A percentile compares a stretch with the other conserved stretches of the same genome.
Conservation (phyloP, 208 protist genomes). For the Crithidia mellificae region DNA sequence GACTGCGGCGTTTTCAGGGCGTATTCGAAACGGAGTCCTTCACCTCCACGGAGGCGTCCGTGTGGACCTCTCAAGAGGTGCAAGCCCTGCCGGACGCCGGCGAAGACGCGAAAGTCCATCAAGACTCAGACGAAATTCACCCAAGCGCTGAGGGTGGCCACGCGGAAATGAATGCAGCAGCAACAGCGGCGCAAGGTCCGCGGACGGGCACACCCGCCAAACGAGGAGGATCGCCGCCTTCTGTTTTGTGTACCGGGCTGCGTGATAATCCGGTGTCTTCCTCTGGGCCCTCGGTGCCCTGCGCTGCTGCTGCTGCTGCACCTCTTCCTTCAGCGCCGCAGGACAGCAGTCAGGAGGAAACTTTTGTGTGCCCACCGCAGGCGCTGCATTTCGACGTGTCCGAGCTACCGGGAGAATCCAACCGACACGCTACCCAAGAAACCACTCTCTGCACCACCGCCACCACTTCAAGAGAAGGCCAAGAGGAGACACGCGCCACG, state of each 20-base stretch:
- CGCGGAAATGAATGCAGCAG: background rate
- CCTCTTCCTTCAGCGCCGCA: background rate
- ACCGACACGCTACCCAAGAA: background rate
- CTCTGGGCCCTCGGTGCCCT: too few species aligned
- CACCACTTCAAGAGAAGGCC: background rate
- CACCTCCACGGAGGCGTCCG: background rate
- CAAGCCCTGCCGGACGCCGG: background rate
- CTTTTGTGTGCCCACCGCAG: constrained; percentile 9
- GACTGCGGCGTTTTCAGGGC: constrained; percentile 12
- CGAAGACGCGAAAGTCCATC: background rate
- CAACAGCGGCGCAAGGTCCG: too few species aligned
- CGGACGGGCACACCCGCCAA: constrained; percentile 12
- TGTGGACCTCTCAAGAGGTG: constrained; percentile 6
- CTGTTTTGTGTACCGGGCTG: constrained; percentile 13
- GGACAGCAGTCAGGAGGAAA: background rate
- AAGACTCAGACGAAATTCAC: background rate
- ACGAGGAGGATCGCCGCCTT: constrained; percentile 16
- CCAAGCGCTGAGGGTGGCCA: background rate
- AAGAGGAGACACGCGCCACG: background rate
- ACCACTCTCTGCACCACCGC: background rate
- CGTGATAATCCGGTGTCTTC: too few species aligned
- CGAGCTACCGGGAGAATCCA: background rate
- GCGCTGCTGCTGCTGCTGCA: background rate
- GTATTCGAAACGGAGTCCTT: constrained; percentile 25
- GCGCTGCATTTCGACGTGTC: constrained; percentile 12